These are phyloP conservation scores for Serendipita sp. DNA, from an alignment of 768 basidiomycete genomes.

Conservation along the genomic window DNA sequence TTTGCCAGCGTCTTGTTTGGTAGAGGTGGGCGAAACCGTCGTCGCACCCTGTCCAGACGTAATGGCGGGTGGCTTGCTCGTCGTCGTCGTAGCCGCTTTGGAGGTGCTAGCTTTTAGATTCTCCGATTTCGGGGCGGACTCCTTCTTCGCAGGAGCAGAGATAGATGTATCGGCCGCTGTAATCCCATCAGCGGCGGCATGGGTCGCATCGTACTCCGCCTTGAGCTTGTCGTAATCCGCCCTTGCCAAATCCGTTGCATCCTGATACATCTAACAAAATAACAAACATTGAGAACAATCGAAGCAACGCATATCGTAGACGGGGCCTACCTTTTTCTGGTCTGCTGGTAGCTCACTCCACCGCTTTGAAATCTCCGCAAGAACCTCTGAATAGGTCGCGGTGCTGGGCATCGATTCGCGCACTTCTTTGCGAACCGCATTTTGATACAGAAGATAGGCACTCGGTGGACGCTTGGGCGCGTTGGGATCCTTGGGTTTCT, in stretches of 20 bases:
- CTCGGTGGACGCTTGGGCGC: constrained; percentile 89
- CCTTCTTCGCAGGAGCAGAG: neutral
- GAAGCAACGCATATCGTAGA: too few species aligned
- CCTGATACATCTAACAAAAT: constrained; percentile 44
- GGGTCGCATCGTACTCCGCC: constrained; percentile 43
- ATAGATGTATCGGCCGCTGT: neutral
- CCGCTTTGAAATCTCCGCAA: constrained; percentile 51
- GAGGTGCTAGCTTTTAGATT: neutral
- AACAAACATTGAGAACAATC: neutral
- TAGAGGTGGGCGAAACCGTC: neutral
- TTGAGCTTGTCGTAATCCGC: constrained; percentile 40
- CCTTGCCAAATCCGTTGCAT: constrained; percentile 13
- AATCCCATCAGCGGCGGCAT: constrained; percentile 19
- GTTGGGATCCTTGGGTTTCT: constrained; percentile 72
- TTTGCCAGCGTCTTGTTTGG: neutral
- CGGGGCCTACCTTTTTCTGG: constrained; percentile 55
- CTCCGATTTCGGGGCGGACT: too few species aligned
- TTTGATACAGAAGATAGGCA: constrained; percentile 90
- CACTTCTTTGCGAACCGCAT: constrained; percentile 64
- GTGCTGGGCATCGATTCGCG: constrained; percentile 48
- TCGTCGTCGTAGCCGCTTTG: neutral
- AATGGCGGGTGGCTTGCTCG: too few species aligned
- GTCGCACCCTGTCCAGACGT: too few species aligned
- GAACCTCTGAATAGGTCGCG: constrained; percentile 54
- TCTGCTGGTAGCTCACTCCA: constrained; percentile 57